Conservation (phyloP, 306 rosid species). For the Vigna nakashimae region DNA sequence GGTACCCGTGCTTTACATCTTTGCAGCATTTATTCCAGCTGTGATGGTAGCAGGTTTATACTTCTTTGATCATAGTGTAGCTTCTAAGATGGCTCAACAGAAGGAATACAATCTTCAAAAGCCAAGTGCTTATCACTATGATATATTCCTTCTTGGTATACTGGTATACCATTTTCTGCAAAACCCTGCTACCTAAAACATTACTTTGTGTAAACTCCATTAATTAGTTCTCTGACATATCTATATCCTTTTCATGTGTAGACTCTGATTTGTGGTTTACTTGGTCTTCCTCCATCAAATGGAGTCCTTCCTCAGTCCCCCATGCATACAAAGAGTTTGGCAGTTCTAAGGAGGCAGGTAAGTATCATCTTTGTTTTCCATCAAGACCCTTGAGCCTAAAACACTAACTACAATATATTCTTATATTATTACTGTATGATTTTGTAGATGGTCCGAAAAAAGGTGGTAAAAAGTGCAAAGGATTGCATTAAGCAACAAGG, state of each 20-base stretch:
- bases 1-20: conserved; percentile 60
- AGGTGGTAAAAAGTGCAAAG: conserved; percentile 70
- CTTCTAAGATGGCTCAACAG: conserved; percentile 84
- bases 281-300: conserved; percentile 87
- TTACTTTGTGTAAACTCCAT: conserved; percentile 2
- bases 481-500: conserved; percentile 63
- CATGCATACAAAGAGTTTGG: conserved; percentile 86
- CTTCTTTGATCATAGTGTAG: conserved; percentile 85
- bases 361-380: conserved; percentile 3
- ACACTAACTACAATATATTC: conserved; percentile 24
- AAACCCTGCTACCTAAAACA: conserved; percentile 3
- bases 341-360: conserved; percentile 73
- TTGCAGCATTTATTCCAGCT: conserved; percentile 74
- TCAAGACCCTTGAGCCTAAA: neutral
- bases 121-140: conserved; percentile 78
- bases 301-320: conserved; percentile 93
- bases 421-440: neutral
- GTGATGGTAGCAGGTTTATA: conserved; percentile 80
- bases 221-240: neutral
- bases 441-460: conserved; percentile 64
- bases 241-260: conserved; percentile 39
- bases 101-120: conserved; percentile 83
- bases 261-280: conserved; percentile 77
- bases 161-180: conserved; percentile 50
- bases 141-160: conserved; percentile 66